Percentiles rank a stretch among this genome's conserved stretches.
These are phyloP conservation scores for Claviceps sp. DNA, from an alignment of 2,329 filamentous ascomycete genomes.

Conservation along the genomic window DNA sequence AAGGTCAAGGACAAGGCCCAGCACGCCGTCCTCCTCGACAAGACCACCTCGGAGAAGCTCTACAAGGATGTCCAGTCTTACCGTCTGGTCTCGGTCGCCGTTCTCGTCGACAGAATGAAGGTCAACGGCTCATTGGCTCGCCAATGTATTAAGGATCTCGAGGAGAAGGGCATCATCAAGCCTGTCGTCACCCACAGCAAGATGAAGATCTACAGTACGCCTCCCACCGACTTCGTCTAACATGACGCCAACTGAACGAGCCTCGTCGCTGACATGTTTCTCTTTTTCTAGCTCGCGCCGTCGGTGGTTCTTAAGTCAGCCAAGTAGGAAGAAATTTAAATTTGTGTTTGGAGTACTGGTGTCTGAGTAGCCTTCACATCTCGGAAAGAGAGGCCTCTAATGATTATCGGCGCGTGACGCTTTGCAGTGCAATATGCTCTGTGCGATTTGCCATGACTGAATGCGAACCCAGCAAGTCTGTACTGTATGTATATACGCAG, in stretches of 20 bases:
- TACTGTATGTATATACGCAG: no score
- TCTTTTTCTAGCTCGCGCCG: constrained; percentile 40
- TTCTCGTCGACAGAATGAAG: constrained; percentile 98
- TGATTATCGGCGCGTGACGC: no score
- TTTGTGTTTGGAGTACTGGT: constrained; percentile 24
- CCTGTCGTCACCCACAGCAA: constrained; percentile 93
- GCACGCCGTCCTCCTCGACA: constrained; percentile 98
- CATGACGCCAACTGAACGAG: background rate
- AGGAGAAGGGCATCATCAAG: constrained; percentile 98
- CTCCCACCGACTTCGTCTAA: background rate
- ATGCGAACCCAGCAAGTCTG: no score
- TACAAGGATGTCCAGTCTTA: constrained; percentile 99
- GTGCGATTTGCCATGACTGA: constrained; percentile 5
- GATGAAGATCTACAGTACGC: constrained; percentile 91
- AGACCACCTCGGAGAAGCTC: constrained; percentile 92
- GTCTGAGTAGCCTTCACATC: constrained; percentile 24
- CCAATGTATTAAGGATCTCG: constrained; percentile 77
- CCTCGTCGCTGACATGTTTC: constrained; percentile 10
- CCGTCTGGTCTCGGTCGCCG: constrained; percentile 96
- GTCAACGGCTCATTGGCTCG: constrained; percentile 97
- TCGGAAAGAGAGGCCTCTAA: constrained; percentile 20
- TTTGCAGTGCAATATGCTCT: constrained; percentile 16
- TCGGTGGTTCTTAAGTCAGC: constrained; percentile 35
- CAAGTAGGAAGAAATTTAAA: constrained; percentile 18
- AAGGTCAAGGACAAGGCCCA: constrained; percentile 99